phyloP scores from a whole-genome alignment of 305 asterid species.

The Rubia peregrina region DNA sequence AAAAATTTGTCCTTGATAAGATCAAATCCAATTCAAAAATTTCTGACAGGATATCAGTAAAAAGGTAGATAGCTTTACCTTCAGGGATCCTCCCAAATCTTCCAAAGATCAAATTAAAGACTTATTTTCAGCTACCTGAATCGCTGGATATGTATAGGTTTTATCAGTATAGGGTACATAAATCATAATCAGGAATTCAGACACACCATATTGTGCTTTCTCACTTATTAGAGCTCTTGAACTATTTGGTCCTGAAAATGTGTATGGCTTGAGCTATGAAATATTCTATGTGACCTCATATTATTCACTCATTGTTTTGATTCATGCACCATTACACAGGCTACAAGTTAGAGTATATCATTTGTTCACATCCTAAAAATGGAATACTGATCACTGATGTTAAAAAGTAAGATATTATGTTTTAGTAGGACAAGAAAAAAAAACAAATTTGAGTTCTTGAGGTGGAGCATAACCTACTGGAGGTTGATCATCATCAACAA shows the following conservation, averaged over 20 bases:
- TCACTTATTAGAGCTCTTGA: neutral
- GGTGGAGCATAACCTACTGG: constrained; percentile 32
- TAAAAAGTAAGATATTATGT: neutral
- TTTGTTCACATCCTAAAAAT: neutral
- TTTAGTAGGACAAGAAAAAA: constrained; percentile 4
- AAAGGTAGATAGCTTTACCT: constrained; percentile 36
- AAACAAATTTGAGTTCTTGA: constrained; percentile 43
- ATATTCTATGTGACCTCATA: neutral
- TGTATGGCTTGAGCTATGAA: neutral
- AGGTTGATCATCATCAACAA: constrained; percentile 55
- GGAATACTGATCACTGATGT: neutral
- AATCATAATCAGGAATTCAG: neutral
- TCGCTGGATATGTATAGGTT: constrained; percentile 40
- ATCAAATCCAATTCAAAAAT: too few species aligned
- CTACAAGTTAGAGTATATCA: neutral
- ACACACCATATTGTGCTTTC: constrained; percentile 1
- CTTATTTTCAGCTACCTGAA: constrained; percentile 33
- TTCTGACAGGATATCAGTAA: neutral
- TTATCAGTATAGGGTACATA: neutral
- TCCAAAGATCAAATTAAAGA: constrained; percentile 50
- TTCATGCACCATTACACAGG: neutral
- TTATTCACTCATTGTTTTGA: neutral
- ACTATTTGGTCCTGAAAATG: neutral
- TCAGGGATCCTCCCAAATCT: constrained; percentile 67
- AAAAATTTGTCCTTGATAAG: too few species aligned